Conservation (phyloP, 2,329 filamentous ascomycete species). For the Aspergillus pseudoviridinutans region DNA sequence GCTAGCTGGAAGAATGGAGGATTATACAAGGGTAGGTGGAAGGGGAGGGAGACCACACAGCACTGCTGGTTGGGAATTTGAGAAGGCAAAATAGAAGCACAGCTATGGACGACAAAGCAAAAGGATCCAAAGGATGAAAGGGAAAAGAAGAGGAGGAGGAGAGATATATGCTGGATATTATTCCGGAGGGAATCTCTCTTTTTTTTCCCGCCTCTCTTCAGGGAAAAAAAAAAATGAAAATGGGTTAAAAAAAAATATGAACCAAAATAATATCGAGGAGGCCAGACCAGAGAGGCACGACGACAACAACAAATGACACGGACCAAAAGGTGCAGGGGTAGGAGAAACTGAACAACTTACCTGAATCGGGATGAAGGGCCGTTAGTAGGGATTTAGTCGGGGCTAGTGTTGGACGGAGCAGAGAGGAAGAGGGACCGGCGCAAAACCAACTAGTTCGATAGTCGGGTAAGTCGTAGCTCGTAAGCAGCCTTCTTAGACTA, state of each 20-base stretch:
- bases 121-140: background rate
- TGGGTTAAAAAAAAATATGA: slow-evolving; percentile 4
- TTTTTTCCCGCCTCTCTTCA: background rate
- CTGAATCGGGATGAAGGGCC: slow-evolving; percentile 17
- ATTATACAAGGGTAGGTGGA: slow-evolving; percentile 7
- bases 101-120: slow-evolving; percentile 8
- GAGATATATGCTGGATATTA: background rate
- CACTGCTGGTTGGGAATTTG: slow-evolving; percentile 22
- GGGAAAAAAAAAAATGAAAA: background rate
- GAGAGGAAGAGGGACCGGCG: background rate
- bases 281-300: background rate
- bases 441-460: background rate
- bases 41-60: slow-evolving; percentile 20
- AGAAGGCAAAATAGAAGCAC: background rate
- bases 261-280: background rate
- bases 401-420: slow-evolving; percentile 2
- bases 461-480: background rate
- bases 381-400: slow-evolving; percentile 14
- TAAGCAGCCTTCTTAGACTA: background rate
- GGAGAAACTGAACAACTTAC: slow-evolving; percentile 12
- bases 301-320: background rate
- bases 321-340: slow-evolving; percentile 6
- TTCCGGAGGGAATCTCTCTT: background rate
- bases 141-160: background rate
- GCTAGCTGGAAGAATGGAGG: slow-evolving; percentile 22